Base-by-base conservation (phyloP, 2,329 filamentous ascomycete genomes). In the Scorias spongiosa region DNA sequence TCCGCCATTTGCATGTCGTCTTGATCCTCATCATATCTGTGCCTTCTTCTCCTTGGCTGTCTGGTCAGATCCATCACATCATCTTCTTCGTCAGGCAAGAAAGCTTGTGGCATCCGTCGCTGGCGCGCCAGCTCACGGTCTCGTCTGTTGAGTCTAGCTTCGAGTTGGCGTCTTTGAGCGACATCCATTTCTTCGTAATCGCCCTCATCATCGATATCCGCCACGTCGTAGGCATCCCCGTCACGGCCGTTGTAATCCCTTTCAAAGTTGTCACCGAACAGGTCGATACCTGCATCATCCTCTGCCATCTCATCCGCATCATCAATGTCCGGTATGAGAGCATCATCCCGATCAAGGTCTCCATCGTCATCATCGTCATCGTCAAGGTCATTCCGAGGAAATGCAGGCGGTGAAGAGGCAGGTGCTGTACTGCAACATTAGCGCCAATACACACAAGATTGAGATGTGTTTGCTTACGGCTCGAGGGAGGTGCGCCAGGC, bases 21-120 rank as follows among this genome's bases (percentile, higher is more conserved):
- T 10, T 81, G 80, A 36, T 94, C 87, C 64, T 98, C 93, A 51
- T 98, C 91, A 58, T 96, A 98, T 54, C 83, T 78, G 63, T 91
- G 84, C 53, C 91, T 79, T 42, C 85, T 80, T 51, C 89, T 79
- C 44, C 88, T 80, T 17, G 84, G 86, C 62, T 93, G 87, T 20
- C 81, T 78, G 17, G 86, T 86, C 17, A 96, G 71, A 58, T 96
- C 88, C 48, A 88, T 72, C 45, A 91, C 77, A 41, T 78, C 82
- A 51, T 91, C 87, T 48, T 89, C 86, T 29, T 94, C 89, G 29
- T 83, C 81, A 6, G 78, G 77, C 34, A 89, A 66, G 55, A 86
- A 89, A 6, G 81, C 84, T 26, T 74, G 74, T 2, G 83, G 83
- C 56, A 84, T 77, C 40, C 75, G 69, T 51, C 80, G 74, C 50